Percentiles rank a stretch among this genome's conserved stretches.
Conservation (phyloP, 148 eudicot genomes). For the Arbutus unedo region DNA sequence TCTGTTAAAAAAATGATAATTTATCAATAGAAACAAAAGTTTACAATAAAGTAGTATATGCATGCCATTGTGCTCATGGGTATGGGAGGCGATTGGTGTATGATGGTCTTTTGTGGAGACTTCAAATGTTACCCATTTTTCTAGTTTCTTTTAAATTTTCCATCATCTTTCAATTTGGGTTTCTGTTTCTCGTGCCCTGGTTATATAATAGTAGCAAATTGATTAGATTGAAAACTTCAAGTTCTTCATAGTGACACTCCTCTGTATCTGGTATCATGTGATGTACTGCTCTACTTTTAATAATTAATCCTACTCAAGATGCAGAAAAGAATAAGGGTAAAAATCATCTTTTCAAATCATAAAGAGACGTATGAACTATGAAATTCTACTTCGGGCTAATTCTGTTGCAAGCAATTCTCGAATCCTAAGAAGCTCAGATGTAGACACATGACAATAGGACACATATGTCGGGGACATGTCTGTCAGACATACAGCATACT, state of each 20-base stretch:
- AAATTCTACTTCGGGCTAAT: background rate
- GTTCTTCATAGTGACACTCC: background rate
- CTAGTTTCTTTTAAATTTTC: background rate
- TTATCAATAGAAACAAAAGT: no score
- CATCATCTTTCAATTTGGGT: background rate
- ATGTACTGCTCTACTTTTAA: background rate
- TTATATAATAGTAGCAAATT: background rate
- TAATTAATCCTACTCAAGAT: background rate
- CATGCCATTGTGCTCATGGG: background rate
- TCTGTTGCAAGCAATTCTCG: background rate
- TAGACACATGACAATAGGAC: background rate
- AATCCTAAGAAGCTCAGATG: background rate
- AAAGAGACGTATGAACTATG: background rate
- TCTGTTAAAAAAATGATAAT: no score
- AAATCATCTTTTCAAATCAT: background rate
- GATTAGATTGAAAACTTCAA: no score
- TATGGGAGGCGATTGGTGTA: background rate
- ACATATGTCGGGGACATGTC: background rate
- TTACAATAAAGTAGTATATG: no score
- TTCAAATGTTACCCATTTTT: background rate
- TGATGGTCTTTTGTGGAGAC: background rate
- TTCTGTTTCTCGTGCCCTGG: background rate
- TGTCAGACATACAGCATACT: background rate
- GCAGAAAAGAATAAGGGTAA: background rate
- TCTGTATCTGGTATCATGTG: background rate